Evolutionary conservation across 768 basidiomycete genomes (phyloP).

Genomic region (Tylopilus rubrobrunneus): DNA sequence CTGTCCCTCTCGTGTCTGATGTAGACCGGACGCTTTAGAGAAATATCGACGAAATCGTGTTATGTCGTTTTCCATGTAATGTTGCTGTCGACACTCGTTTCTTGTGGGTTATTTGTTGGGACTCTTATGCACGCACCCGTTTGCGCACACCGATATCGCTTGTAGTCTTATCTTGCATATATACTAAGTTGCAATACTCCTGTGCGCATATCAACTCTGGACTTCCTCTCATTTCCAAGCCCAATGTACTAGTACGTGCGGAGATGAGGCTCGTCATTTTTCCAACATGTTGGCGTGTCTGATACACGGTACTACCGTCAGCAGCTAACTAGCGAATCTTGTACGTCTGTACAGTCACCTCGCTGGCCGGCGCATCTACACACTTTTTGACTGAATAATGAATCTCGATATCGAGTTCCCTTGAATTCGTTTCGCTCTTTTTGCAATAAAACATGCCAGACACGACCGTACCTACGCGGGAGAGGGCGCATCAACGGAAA

Average conservation of each 20-base stretch:
- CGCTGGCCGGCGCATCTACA: conserved; percentile 29
- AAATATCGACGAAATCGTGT: too few species aligned
- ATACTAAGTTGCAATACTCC: too few species aligned
- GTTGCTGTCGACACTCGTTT: not conserved
- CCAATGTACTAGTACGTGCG: too few species aligned
- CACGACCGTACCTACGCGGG: conserved; percentile 59
- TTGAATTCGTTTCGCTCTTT: conserved; percentile 76
- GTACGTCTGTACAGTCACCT: conserved; percentile 71
- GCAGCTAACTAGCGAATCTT: conserved; percentile 54
- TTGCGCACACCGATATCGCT: not conserved
- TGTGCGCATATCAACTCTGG: too few species aligned
- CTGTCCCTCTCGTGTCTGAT: not conserved
- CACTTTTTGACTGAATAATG: conserved; percentile 58
- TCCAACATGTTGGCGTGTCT: not conserved
- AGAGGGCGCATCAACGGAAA: not conserved
- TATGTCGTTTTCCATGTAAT: not conserved
- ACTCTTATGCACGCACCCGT: not conserved
- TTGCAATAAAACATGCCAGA: conserved; percentile 77
- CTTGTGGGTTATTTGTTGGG: not conserved
- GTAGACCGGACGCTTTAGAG: conserved; percentile 9
- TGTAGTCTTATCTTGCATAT: conserved; percentile 5
- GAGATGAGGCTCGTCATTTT: too few species aligned
- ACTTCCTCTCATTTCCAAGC: not conserved
- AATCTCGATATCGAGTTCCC: conserved; percentile 90
- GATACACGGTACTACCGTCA: not conserved